Conservation (phyloP, 768 basidiomycete genomes). For the Tricholoma flavovirens region DNA sequence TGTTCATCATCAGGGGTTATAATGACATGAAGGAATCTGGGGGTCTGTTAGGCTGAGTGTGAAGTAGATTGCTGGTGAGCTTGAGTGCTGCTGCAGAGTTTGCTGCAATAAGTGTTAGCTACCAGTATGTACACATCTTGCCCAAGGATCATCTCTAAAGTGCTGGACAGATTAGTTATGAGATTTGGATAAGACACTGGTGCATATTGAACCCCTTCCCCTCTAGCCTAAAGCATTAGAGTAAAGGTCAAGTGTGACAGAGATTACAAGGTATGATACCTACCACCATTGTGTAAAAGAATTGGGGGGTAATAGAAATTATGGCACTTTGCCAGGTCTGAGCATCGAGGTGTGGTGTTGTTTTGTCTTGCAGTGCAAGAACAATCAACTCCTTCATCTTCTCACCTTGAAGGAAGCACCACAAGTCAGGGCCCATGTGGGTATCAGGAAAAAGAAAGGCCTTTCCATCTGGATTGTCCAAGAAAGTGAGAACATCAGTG, state of each 20-base stretch:
- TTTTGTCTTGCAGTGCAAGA: constrained; percentile 1
- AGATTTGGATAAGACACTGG: constrained; percentile 6
- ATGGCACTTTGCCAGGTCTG: not conserved
- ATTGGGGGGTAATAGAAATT: not conserved
- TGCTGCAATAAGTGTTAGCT: constrained; percentile 6
- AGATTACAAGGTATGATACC: not conserved
- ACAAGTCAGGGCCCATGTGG: constrained; percentile 13
- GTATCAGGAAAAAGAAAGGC: constrained; percentile 7
- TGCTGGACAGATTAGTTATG: not conserved
- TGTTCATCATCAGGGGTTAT: constrained; percentile 1
- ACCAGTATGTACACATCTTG: not conserved
- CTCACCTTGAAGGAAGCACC: constrained; percentile 13
- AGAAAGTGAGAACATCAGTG: constrained; percentile 5
- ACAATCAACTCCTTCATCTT: constrained; percentile 13
- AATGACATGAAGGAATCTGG: constrained; percentile 7
- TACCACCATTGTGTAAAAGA: not conserved
- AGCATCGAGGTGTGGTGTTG: not conserved
- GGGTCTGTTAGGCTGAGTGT: constrained; percentile 1
- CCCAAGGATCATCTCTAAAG: constrained; percentile 6
- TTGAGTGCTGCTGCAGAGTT: constrained; percentile 2
- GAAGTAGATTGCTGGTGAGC: not conserved
- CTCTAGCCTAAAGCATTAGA: constrained; percentile 1
- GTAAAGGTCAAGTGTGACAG: not conserved
- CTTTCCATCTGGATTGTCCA: constrained; percentile 7
- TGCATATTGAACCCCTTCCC: constrained; percentile 3